Evolutionary conservation across 2,329 filamentous ascomycete genomes (phyloP).

Genomic region (Aphanocladium album): DNA sequence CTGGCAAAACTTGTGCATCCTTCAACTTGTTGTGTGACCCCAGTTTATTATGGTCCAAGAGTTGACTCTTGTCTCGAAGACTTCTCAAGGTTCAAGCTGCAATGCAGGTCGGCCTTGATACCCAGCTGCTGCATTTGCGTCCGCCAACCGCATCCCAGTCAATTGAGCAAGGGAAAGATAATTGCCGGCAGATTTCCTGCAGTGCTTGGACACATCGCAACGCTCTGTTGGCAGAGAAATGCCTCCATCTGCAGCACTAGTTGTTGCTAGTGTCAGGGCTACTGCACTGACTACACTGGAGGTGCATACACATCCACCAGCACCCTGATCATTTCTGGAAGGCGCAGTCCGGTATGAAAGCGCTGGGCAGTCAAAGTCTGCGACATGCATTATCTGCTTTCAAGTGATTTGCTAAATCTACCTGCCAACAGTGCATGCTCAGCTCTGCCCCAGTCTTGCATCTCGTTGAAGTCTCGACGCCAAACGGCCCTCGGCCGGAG

Average conservation of each 20-base stretch:
- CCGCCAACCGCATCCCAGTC: no score
- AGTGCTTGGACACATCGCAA: background rate
- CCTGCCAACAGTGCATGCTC: background rate
- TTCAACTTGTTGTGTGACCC: background rate
- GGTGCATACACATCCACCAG: background rate
- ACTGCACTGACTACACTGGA: background rate
- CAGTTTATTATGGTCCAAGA: background rate
- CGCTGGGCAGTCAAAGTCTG: background rate
- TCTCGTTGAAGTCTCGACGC: background rate
- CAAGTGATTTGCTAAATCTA: background rate
- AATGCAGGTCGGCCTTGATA: background rate
- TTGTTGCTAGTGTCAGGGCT: background rate
- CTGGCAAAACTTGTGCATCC: background rate
- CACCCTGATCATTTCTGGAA: constrained; percentile 2
- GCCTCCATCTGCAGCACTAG: constrained; percentile 1
- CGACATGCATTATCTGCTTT: background rate
- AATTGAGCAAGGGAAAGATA: background rate
- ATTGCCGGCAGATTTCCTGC: background rate
- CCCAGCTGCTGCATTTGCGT: background rate
- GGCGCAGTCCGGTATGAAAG: background rate
- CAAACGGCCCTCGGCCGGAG: background rate
- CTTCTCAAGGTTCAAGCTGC: background rate
- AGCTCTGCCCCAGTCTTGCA: background rate
- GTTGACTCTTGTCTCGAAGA: background rate
- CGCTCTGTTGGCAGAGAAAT: background rate